Base-by-base conservation (phyloP, 2,329 filamentous ascomycete genomes). In the Didymella arachidicola region DNA sequence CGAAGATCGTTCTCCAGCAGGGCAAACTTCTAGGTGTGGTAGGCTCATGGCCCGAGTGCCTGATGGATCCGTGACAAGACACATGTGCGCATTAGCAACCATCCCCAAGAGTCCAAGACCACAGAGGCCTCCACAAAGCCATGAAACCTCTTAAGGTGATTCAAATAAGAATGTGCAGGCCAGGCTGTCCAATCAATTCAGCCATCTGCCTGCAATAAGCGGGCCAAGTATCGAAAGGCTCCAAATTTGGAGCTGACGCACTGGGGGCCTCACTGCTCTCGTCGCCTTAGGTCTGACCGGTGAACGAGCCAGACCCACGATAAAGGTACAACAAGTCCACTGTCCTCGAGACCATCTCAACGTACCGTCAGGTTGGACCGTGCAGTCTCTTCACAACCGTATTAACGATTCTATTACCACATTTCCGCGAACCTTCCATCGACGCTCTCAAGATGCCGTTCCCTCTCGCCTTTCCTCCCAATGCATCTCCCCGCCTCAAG, bases 401-500 rank as follows among this genome's bases (percentile, higher is more conserved):
- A 14, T 32, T 14, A 3, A 32, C 30, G 12, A 32, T 14, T 5
- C 30, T 5, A 14, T 32, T 16, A 32, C 3, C 7, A 16, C 12
- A 22, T 56, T 4, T 12, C 19, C 18, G 25, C 48, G 22, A 53
- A 22, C 10, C 54, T 47, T 27, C 38, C 29, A 32, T 27, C 42
- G 19, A 49, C 22, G n/a, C n/a, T 18, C 38, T 39, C 25, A 57
- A n/a, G 22, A 64, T 61, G 43, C 57, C 49, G 36, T 48, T 61
- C 27, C 53, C 54, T 7, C 46, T 58, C 38, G 36, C 42, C 36
- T 46, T 55, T 26, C 48, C 51, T n/a, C 27, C 46, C 14, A 44
- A 60, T 56, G 53, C 55, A 10, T 66, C 68, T 11, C 64, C 62
- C 34, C 60, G 62, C 50, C 66, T 72, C 7, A 59, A 63, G 38